Evolutionary conservation across 2,329 filamentous ascomycete species (phyloP).

Genomic region (Fusarium bulbicola): DNA sequence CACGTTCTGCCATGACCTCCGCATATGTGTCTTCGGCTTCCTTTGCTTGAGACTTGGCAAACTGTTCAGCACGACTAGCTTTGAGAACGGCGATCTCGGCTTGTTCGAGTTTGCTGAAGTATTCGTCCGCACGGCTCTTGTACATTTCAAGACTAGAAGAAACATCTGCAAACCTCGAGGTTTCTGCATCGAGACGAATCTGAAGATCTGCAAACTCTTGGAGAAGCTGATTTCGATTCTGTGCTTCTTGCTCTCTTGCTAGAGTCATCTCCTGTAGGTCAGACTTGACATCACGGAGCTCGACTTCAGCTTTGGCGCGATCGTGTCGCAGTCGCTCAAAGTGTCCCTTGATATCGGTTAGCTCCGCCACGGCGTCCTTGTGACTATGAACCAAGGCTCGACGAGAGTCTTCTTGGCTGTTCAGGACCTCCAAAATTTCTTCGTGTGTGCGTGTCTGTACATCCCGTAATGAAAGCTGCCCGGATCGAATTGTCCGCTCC

Average conservation of each 20-base stretch:
- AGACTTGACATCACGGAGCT: slow-evolving; percentile 83
- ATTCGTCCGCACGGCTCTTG: slow-evolving; percentile 92
- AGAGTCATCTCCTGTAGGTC: slow-evolving; percentile 83
- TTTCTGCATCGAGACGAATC: slow-evolving; percentile 89
- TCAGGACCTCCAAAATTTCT: slow-evolving; percentile 91
- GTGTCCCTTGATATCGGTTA: slow-evolving; percentile 85
- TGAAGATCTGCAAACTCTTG: slow-evolving; percentile 95
- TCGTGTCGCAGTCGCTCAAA: slow-evolving; percentile 88
- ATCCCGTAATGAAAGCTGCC: slow-evolving; percentile 88
- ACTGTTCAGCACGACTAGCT: slow-evolving; percentile 89
- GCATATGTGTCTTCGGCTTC: slow-evolving; percentile 93
- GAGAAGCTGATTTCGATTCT: slow-evolving; percentile 87
- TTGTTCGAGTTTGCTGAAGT: slow-evolving; percentile 96
- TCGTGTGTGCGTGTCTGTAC: slow-evolving; percentile 94
- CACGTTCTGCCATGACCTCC: slow-evolving; percentile 88
- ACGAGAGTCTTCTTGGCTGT: slow-evolving; percentile 90
- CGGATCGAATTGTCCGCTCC: slow-evolving; percentile 86
- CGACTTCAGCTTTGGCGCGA: slow-evolving; percentile 81
- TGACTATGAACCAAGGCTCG: slow-evolving; percentile 83
- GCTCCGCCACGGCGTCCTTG: slow-evolving; percentile 84
- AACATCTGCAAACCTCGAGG: slow-evolving; percentile 84
- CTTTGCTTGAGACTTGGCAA: slow-evolving; percentile 87
- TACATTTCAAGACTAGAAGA: slow-evolving; percentile 86
- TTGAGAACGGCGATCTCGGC: slow-evolving; percentile 96
- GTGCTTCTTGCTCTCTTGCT: slow-evolving; percentile 84